Conservation (phyloP, 2,329 filamentous ascomycete species). For the Colletotrichum cuscutae region DNA sequence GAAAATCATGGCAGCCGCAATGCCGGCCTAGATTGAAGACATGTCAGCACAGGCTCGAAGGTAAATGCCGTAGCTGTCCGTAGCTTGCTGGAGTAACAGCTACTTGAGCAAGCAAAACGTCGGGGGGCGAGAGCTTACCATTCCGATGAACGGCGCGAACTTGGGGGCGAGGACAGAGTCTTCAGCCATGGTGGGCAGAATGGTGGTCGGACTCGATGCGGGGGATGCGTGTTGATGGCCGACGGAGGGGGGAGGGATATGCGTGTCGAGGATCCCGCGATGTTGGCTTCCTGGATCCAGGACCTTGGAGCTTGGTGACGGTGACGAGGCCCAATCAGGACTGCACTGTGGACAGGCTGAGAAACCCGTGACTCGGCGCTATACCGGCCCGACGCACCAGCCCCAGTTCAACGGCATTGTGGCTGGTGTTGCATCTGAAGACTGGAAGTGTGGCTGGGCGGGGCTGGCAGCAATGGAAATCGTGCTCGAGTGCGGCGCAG, state of each 20-base stretch:
- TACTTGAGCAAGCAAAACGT: background rate
- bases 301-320: constrained; percentile 36
- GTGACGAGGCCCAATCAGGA: constrained; percentile 34
- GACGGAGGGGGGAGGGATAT: constrained; percentile 33
- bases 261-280: constrained; percentile 32
- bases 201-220: constrained; percentile 20
- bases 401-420: background rate
- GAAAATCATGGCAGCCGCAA: constrained; percentile 85
- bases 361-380: constrained; percentile 32
- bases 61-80: constrained; percentile 4
- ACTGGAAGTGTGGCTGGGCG: background rate
- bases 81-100: constrained; percentile 8
- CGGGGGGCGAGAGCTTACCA: constrained; percentile 67
- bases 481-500: constrained; percentile 10
- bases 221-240: constrained; percentile 36
- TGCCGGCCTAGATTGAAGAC: constrained; percentile 69
- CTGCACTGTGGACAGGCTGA: constrained; percentile 25
- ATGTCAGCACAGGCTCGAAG: constrained; percentile 38
- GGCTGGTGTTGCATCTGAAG: background rate
- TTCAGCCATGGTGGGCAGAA: constrained; percentile 56
- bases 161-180: constrained; percentile 75
- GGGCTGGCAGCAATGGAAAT: background rate
- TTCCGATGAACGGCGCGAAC: constrained; percentile 89
- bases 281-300: constrained; percentile 33
- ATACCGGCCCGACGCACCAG: constrained; percentile 24